These are phyloP conservation scores for Phytophthora fragariae DNA, from an alignment of 352 stramenopile species.

Conservation along the genomic window DNA sequence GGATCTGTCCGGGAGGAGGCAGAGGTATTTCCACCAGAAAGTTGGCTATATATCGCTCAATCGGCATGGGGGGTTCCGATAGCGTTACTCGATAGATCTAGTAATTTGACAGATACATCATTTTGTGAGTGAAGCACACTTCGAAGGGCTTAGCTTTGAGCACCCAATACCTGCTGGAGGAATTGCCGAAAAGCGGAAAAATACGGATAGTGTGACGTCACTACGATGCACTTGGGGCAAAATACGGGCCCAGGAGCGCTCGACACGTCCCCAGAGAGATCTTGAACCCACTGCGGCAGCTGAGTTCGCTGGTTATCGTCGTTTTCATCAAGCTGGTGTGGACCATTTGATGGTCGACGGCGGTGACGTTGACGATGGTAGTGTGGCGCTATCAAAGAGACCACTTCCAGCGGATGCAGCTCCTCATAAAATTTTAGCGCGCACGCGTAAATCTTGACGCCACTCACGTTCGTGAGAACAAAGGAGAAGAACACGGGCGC, in stretches of 20 bases:
- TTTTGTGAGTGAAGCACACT: background rate
- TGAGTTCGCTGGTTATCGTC: slow-evolving; percentile 61
- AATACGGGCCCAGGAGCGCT: slow-evolving; percentile 78
- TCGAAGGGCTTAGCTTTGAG: background rate
- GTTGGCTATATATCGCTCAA: slow-evolving; percentile 98
- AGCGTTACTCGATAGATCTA: slow-evolving; percentile 85
- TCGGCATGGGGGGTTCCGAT: slow-evolving; percentile 91
- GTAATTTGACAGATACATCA: background rate
- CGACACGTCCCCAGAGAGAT: slow-evolving; percentile 58
- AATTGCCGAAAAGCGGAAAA: slow-evolving; percentile 95
- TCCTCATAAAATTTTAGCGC: slow-evolving; percentile 87
- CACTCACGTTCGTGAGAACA: slow-evolving; percentile 84
- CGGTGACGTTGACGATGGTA: slow-evolving; percentile 50
- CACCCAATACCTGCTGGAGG: slow-evolving; percentile 88
- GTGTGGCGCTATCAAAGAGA: slow-evolving; percentile 70
- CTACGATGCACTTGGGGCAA: slow-evolving; percentile 93
- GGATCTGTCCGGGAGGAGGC: slow-evolving; percentile 91
- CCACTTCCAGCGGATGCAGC: slow-evolving; percentile 79
- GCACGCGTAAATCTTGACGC: slow-evolving; percentile 83
- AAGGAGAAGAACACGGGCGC: slow-evolving; percentile 84
- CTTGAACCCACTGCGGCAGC: slow-evolving; percentile 77
- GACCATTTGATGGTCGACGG: slow-evolving; percentile 25
- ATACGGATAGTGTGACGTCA: slow-evolving; percentile 97
- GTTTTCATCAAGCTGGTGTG: slow-evolving; percentile 36
- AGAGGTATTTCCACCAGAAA: slow-evolving; percentile 97